These are phyloP conservation scores for Theobroma grandiflorum DNA, from an alignment of 441 rosid genomes.

Conservation along the genomic window DNA sequence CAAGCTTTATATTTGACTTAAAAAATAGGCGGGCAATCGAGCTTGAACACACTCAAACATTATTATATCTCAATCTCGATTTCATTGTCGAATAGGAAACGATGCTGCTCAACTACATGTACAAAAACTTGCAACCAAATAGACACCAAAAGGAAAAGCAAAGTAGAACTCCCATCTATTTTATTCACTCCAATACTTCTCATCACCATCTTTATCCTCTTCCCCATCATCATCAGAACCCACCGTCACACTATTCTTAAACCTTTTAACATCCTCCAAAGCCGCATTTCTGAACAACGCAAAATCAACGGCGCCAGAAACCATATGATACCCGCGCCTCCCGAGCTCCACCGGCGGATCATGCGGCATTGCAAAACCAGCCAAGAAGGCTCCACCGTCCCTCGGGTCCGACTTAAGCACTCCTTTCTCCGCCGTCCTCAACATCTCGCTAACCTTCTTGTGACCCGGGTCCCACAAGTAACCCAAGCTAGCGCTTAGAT, in stretches of 20 bases:
- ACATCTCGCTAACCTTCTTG: constrained; percentile 77
- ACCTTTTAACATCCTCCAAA: constrained; percentile 80
- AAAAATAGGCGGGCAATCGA: not conserved
- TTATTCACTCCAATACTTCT: constrained; percentile 81
- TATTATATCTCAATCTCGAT: not conserved
- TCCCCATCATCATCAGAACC: constrained; percentile 51
- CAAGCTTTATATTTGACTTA: not conserved
- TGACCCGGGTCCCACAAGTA: constrained; percentile 95
- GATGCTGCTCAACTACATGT: not conserved
- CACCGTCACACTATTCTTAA: constrained; percentile 58
- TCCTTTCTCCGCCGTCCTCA: constrained; percentile 74
- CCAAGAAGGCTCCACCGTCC: constrained; percentile 67
- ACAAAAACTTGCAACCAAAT: not conserved
- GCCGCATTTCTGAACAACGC: constrained; percentile 77
- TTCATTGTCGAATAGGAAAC: not conserved
- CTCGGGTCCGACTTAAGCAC: constrained; percentile 57
- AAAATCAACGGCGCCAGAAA: constrained; percentile 75
- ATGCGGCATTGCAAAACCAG: constrained; percentile 83
- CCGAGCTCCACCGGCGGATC: constrained; percentile 60
- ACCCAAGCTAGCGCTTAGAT: constrained; percentile 89
- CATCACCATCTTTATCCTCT: constrained; percentile 59
- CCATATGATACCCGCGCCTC: constrained; percentile 81
- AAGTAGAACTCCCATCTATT: not conserved
- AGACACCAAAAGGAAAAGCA: not conserved
- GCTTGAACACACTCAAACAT: not conserved